phyloP scores from a whole-genome alignment of 176 grass and related monocot species.

The Ampelocalamus luodianensis region DNA sequence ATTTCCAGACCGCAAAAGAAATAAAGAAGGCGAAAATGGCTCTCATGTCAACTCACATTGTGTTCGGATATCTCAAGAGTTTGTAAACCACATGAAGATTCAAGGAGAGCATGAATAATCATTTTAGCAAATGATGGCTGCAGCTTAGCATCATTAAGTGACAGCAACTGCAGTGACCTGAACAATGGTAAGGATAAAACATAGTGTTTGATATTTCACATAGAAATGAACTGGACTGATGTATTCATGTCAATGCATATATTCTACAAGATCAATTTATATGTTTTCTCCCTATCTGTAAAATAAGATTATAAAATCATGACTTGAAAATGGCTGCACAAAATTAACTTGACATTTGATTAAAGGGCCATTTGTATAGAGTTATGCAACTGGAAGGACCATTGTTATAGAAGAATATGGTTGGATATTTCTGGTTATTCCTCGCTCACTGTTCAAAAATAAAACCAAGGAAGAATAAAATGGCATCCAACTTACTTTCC shows the following conservation, averaged over 20 bases:
- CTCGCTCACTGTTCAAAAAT: constrained; percentile 2
- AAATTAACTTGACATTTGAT: constrained; percentile 1
- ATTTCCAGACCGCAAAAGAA: not conserved
- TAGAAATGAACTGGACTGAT: not conserved
- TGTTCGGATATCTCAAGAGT: constrained; percentile 64
- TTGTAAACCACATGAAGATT: constrained; percentile 48
- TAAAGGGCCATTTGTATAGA: not conserved
- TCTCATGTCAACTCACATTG: constrained; percentile 53
- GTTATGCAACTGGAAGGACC: not conserved
- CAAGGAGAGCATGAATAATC: constrained; percentile 54
- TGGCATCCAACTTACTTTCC: constrained; percentile 55
- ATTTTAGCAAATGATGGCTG: constrained; percentile 53
- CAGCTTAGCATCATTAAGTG: constrained; percentile 58
- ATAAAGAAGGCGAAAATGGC: not conserved
- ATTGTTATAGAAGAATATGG: not conserved
- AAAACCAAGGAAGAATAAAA: constrained; percentile 27
- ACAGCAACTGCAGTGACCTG: constrained; percentile 56
- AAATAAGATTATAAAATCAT: constrained; percentile 2
- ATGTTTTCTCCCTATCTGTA: not conserved
- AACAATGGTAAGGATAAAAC: constrained; percentile 23
- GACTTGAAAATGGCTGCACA: not conserved
- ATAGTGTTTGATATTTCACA: not conserved
- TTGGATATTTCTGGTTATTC: not conserved
- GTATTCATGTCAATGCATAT: not conserved
- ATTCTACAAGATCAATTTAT: not conserved